These are phyloP conservation scores for Barnettozyma salicaria DNA, from an alignment of 805 yeast genomes.

Conservation along the genomic window DNA sequence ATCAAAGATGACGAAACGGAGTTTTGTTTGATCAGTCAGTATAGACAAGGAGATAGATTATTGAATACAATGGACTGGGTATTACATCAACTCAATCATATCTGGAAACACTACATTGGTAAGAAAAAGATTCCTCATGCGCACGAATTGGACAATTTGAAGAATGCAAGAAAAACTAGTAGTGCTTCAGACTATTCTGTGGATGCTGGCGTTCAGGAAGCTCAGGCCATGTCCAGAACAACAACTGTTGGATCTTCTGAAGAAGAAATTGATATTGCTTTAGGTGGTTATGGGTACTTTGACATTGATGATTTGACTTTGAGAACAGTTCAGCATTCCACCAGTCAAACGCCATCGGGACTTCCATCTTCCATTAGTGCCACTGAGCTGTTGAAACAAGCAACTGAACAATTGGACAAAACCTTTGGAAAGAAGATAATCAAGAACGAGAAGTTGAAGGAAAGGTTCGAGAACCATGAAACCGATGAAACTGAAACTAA, in stretches of 20 bases:
- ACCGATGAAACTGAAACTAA: conserved; percentile 2
- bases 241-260: conserved; percentile 22
- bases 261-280: conserved; percentile 27
- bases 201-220: conserved; percentile 3
- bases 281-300: conserved; percentile 80
- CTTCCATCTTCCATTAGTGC: conserved; percentile 15
- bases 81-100: conserved; percentile 49
- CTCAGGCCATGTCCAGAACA: conserved; percentile 19
- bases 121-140: conserved; percentile 24
- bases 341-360: conserved; percentile 18
- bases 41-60: conserved; percentile 77
- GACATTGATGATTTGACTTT: conserved; percentile 62
- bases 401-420: conserved; percentile 16
- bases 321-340: conserved; percentile 46
- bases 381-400: conserved; percentile 9
- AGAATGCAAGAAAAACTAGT: no score
- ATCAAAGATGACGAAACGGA: conserved; percentile 76
- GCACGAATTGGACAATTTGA: conserved; percentile 32
- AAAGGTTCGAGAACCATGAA: conserved; percentile 19
- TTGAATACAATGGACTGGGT: conserved; percentile 69
- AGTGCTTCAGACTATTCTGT: background rate
- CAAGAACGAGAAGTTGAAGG: conserved; percentile 19
- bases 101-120: conserved; percentile 31
- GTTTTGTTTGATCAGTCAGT: conserved; percentile 80
- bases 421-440: conserved; percentile 18